phyloP scores from a whole-genome alignment of 805 yeast species.

The Cyberlindnera veronae region DNA sequence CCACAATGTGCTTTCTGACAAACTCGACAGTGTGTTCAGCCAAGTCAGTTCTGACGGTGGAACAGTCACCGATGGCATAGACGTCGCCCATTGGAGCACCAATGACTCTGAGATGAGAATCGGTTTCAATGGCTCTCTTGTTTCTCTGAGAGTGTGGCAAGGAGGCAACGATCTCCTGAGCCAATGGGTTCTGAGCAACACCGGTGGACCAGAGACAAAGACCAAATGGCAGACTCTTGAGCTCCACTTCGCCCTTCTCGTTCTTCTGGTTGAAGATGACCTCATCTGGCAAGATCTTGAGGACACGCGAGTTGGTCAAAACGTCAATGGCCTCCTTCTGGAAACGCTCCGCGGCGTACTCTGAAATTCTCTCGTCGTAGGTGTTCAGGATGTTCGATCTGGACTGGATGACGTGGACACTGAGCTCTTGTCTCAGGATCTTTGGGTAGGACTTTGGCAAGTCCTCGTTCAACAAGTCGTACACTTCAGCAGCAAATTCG shows the following conservation, averaged over 20 bases:
- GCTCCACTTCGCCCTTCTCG: slow-evolving; percentile 37
- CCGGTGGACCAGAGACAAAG: slow-evolving; percentile 77
- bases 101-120: slow-evolving; percentile 63
- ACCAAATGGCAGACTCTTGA: slow-evolving; percentile 59
- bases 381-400: slow-evolving; percentile 66
- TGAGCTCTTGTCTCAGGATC: slow-evolving; percentile 56
- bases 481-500: slow-evolving; percentile 70
- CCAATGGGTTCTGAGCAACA: slow-evolving; percentile 61
- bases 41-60: slow-evolving; percentile 59
- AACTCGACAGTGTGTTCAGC: slow-evolving; percentile 53
- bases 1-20: slow-evolving; percentile 43
- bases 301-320: slow-evolving; percentile 60
- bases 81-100: slow-evolving; percentile 69
- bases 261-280: slow-evolving; percentile 56
- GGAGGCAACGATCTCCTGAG: slow-evolving; percentile 49
- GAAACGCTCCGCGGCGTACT: slow-evolving; percentile 62
- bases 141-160: slow-evolving; percentile 50
- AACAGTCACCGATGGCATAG: slow-evolving; percentile 70
- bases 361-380: slow-evolving; percentile 60
- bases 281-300: slow-evolving; percentile 50
- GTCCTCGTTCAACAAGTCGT: slow-evolving; percentile 64
- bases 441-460: slow-evolving; percentile 53
- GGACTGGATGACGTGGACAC: slow-evolving; percentile 68
- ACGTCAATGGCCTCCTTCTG: slow-evolving; percentile 60
- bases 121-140: slow-evolving; percentile 72